Evolutionary conservation across 2,329 filamentous ascomycete genomes (phyloP), one percentile per base, ranked within the genome.

Genomic region (Colletotrichum aenigma): DNA sequence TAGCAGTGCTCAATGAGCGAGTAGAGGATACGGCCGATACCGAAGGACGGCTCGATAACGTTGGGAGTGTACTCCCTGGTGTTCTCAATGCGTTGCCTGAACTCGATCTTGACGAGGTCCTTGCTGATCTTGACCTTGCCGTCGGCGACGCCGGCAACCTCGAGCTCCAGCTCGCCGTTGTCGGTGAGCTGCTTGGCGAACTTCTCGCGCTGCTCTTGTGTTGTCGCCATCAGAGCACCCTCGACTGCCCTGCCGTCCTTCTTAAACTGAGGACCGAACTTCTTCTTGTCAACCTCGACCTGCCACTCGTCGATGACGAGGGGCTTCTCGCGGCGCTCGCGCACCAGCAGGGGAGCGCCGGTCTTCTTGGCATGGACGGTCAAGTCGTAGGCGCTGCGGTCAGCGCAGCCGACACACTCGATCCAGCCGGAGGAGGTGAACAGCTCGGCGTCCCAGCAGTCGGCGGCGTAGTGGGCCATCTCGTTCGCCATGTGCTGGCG

Each of bases 361-460:
- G 97, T 98, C 88, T 95, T 96, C 87, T 98, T 96, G 83, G 94
- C 93, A 86, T 98, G 97, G 12, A 98, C 96, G 43, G 92, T 94
- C 84, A 98, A 85, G 86, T 99, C 97, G 85, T 98, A 99, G 24
- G 97, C 97, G 83, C 95, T 98, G 81, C 97, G 93, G 84, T 98
- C 96, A 76, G 97, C 97, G 85, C 97, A 98, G 77, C 97, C 97
- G 81, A 98, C 96, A 84, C 96, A 98, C 88, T 99, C 97, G 78
- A 98, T 95, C 97, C 97, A 99, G 84, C 97, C 97, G 81, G 96
- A 96, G 77, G 94, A 96, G 74, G 95, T 98, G 77, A 94, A 89
- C 71, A 99, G 88, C 85, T 99, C 97, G 16, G 96, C 96, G 85
- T 99, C 97, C 97, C 97, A 98, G 88, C 97, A 99, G 88, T 99